A percentile compares a stretch with the other conserved stretches of the same genome.
Conservation (phyloP, 441 rosid species). For the Dalechampia spathulata region DNA sequence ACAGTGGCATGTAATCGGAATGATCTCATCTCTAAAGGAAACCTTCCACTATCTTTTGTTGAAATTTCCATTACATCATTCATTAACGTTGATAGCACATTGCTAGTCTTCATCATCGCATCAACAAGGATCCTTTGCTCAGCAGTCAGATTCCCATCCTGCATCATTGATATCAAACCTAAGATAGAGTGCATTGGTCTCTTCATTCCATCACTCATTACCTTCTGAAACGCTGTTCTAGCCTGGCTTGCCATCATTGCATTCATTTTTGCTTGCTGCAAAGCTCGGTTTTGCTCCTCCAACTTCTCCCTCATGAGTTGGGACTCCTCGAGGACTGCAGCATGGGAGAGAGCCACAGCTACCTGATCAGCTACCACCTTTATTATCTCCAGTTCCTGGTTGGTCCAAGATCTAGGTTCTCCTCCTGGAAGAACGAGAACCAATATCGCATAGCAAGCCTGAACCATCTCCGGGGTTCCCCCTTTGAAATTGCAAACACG, state of each 20-base stretch:
- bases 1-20: constrained; percentile 53
- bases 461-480: constrained; percentile 71
- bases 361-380: too few species aligned
- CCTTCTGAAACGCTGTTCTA: constrained; percentile 69
- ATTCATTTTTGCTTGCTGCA: constrained; percentile 46
- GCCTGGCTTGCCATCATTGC: constrained; percentile 93
- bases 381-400: constrained; percentile 77
- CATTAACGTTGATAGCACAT: constrained; percentile 66
- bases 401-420: constrained; percentile 63
- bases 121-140: constrained; percentile 67
- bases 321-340: constrained; percentile 93
- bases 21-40: constrained; percentile 48
- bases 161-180: constrained; percentile 75
- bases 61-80: constrained; percentile 84
- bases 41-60: constrained; percentile 47
- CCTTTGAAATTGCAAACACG: constrained; percentile 76
- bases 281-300: too few species aligned
- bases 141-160: constrained; percentile 44
- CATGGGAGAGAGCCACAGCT: constrained; percentile 96
- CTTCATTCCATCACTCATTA: constrained; percentile 93
- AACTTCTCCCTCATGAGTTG: constrained; percentile 89
- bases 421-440: constrained; percentile 79
- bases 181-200: constrained; percentile 82
- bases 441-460: constrained; percentile 71
- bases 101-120: constrained; percentile 74